phyloP scores from a whole-genome alignment of 352 stramenopile species.

The Pythium insidiosum region DNA sequence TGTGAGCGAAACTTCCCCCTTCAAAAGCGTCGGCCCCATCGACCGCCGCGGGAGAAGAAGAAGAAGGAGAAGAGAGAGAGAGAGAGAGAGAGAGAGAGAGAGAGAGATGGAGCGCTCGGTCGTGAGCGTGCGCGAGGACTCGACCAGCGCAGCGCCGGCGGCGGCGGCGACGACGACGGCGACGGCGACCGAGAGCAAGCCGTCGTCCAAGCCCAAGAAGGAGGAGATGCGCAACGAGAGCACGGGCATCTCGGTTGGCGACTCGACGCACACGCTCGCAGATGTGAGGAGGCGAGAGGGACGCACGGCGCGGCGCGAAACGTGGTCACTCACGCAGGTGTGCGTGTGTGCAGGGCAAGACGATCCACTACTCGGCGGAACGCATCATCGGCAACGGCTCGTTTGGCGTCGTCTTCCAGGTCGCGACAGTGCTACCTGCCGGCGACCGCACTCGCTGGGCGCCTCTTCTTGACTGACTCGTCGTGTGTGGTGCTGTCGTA shows the following conservation, averaged over 20 bases:
- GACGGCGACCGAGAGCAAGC: constrained; percentile 30
- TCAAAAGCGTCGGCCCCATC: neutral
- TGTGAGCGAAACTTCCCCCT: constrained; percentile 1
- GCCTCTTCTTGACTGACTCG: no score
- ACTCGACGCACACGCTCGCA: constrained; percentile 72
- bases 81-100: constrained; percentile 11
- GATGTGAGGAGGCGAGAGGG: constrained; percentile 74
- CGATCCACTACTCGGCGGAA: constrained; percentile 95
- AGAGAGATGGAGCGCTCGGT: constrained; percentile 12
- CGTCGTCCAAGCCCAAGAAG: constrained; percentile 50
- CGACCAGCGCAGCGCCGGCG: neutral
- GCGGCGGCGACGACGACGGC: constrained; percentile 9
- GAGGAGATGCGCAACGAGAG: constrained; percentile 80
- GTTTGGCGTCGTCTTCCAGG: constrained; percentile 99
- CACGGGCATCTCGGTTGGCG: constrained; percentile 74
- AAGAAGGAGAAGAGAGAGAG: neutral
- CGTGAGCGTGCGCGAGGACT: constrained; percentile 10
- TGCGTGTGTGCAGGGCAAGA: constrained; percentile 52
- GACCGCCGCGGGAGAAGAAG: neutral
- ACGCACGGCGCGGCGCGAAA: no score
- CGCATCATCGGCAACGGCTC: constrained; percentile 99
- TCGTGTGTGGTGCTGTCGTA: constrained; percentile 10
- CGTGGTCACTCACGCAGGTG: neutral
- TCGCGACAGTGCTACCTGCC: no score
- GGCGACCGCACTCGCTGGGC: no score